phyloP scores from a whole-genome alignment of 1,284 basidiomycete species.

The Pseudomicrostroma phylloplanum region DNA sequence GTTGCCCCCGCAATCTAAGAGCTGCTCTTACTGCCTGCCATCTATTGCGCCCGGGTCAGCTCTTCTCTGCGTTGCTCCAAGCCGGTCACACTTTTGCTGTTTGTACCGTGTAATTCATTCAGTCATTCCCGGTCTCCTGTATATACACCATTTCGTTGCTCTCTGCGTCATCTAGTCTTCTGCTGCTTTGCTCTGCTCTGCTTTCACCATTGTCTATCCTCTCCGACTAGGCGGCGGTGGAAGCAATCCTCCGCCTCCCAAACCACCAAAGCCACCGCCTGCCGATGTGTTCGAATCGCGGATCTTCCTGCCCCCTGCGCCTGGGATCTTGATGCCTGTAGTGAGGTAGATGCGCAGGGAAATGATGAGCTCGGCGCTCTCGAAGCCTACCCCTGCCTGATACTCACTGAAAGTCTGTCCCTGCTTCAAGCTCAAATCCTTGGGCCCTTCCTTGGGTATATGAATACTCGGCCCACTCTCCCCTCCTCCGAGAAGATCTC shows the following conservation, averaged over 20 bases:
- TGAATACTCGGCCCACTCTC: slow-evolving; percentile 40
- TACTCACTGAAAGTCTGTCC: slow-evolving; percentile 77
- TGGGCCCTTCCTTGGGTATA: slow-evolving; percentile 63
- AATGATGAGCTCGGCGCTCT: background rate
- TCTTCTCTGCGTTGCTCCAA: too few species aligned
- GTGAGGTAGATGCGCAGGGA: background rate
- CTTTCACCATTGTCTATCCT: background rate
- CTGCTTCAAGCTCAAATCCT: slow-evolving; percentile 91
- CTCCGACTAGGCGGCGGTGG: background rate
- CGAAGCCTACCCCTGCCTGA: slow-evolving; percentile 55
- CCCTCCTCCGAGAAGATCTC: slow-evolving; percentile 3
- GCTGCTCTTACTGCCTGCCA: too few species aligned
- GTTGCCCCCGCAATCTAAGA: too few species aligned
- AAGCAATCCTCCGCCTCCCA: background rate
- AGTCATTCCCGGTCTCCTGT: too few species aligned
- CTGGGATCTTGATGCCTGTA: slow-evolving; percentile 31
- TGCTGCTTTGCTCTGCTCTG: too few species aligned
- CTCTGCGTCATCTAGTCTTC: too few species aligned
- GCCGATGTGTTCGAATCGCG: slow-evolving; percentile 5
- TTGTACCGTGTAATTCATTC: too few species aligned
- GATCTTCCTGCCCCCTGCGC: slow-evolving; percentile 25
- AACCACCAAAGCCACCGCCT: background rate
- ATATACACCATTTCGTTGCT: too few species aligned
- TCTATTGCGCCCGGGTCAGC: too few species aligned
- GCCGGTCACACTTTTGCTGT: too few species aligned